Percentiles rank a stretch among this genome's conserved stretches.
Evolutionary conservation across 345 rosid genomes (phyloP).

Genomic region (Hirschfeldia incana): DNA sequence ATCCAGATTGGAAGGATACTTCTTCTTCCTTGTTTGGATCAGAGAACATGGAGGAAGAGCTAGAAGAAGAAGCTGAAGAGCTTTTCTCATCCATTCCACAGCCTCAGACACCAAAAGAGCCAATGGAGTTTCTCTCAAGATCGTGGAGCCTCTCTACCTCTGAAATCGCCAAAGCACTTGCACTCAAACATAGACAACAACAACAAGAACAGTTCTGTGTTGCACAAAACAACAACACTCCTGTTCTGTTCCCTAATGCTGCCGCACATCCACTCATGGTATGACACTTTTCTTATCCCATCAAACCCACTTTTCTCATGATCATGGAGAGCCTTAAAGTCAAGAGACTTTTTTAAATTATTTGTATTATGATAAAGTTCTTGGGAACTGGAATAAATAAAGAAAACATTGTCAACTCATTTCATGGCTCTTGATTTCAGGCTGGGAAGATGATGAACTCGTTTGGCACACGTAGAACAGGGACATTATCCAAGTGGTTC

Average conservation of each 20-base stretch:
- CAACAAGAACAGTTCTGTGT: slow-evolving; percentile 36
- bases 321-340: slow-evolving; percentile 5
- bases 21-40: slow-evolving; percentile 43
- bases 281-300: slow-evolving; percentile 4
- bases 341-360: not conserved
- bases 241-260: slow-evolving; percentile 40
- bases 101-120: slow-evolving; percentile 85
- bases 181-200: slow-evolving; percentile 60
- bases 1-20: slow-evolving; percentile 47
- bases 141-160: slow-evolving; percentile 93
- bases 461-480: slow-evolving; percentile 49
- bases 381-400: not conserved
- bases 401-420: not conserved
- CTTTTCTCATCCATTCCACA: slow-evolving; percentile 60
- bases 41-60: slow-evolving; percentile 58
- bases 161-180: slow-evolving; percentile 86
- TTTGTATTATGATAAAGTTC: not conserved
- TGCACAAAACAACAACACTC: slow-evolving; percentile 33
- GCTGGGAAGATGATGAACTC: slow-evolving; percentile 57
- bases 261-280: slow-evolving; percentile 53
- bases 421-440: slow-evolving; percentile 33
- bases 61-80: slow-evolving; percentile 39
- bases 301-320: not conserved
- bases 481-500: slow-evolving; percentile 84
- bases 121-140: slow-evolving; percentile 93